Percentiles rank a stretch among this genome's conserved stretches.
Evolutionary conservation across 805 yeast species (phyloP).

Genomic region (Brettanomyces nanus): DNA sequence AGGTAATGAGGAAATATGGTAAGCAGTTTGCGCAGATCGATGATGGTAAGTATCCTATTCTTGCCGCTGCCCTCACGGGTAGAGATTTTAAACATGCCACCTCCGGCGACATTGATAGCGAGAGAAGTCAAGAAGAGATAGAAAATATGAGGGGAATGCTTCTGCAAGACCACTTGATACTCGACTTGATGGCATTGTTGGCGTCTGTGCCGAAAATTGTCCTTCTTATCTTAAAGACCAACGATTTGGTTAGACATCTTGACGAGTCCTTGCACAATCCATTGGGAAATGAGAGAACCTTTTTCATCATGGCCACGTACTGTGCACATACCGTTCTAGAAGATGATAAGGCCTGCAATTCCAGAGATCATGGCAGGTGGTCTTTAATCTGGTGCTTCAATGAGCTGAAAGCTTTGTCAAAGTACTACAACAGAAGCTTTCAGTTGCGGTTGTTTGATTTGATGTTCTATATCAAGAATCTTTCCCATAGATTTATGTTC

Average conservation of each 20-base stretch:
- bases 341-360: conserved; percentile 34
- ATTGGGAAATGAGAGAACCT: conserved; percentile 79
- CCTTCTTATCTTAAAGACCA: conserved; percentile 80
- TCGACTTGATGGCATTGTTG: conserved; percentile 71
- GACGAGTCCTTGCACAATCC: conserved; percentile 82
- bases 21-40: conserved; percentile 67
- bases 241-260: conserved; percentile 81
- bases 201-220: conserved; percentile 81
- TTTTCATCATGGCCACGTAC: conserved; percentile 80
- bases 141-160: conserved; percentile 57
- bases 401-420: conserved; percentile 24
- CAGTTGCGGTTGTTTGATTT: conserved; percentile 29
- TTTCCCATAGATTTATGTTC: not conserved
- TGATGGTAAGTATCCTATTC: conserved; percentile 72
- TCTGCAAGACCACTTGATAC: conserved; percentile 53
- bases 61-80: conserved; percentile 93
- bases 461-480: conserved; percentile 7
- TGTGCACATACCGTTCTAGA: conserved; percentile 74
- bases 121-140: conserved; percentile 57
- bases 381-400: conserved; percentile 19
- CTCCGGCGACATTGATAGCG: conserved; percentile 48
- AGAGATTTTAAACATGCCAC: conserved; percentile 75
- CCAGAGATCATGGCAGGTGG: conserved; percentile 10
- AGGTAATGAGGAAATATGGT: conserved; percentile 66
- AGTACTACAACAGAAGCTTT: conserved; percentile 23